Percentiles rank a stretch among this genome's conserved stretches.
These are phyloP conservation scores for Pyrenula aspistea DNA, from an alignment of 495 filamentous ascomycete genomes.

Conservation along the genomic window DNA sequence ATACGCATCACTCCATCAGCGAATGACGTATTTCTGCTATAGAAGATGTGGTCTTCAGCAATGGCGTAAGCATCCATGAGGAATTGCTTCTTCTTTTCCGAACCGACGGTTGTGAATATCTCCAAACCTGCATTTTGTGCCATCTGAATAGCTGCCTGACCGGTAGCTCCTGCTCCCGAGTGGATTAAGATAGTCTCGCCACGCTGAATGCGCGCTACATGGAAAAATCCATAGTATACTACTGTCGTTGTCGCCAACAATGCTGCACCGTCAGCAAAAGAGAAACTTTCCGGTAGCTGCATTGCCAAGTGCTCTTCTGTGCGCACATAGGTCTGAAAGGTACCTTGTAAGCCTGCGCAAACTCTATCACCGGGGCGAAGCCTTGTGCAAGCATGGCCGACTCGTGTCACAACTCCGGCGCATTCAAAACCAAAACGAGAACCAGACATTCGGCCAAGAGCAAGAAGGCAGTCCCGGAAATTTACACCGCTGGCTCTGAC, in stretches of 20 bases:
- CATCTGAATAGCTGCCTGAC: constrained; percentile 41
- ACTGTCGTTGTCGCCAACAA: constrained; percentile 14
- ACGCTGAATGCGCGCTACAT: constrained; percentile 10
- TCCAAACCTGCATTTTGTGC: constrained; percentile 39
- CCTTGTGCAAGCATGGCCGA: constrained; percentile 11
- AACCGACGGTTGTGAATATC: constrained; percentile 39
- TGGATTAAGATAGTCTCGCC: constrained; percentile 20
- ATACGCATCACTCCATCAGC: constrained; percentile 28
- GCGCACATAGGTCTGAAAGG: neutral
- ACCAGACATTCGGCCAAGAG: constrained; percentile 10
- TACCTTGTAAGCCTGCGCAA: neutral
- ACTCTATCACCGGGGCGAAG: constrained; percentile 12
- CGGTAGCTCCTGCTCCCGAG: constrained; percentile 20
- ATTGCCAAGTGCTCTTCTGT: neutral
- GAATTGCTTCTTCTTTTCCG: constrained; percentile 23
- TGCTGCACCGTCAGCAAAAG: constrained; percentile 14
- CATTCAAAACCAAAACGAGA: constrained; percentile 14
- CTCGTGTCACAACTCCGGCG: constrained; percentile 20
- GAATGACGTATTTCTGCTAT: constrained; percentile 33
- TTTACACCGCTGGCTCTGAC: constrained; percentile 11
- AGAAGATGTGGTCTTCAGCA: constrained; percentile 31
- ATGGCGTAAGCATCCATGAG: constrained; percentile 25
- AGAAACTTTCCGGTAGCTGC: constrained; percentile 8
- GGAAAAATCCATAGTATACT: constrained; percentile 11
- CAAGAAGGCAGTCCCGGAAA: constrained; percentile 12